Evolutionary conservation across 495 filamentous ascomycete genomes (phyloP), one percentile per base, ranked within the genome.

Genomic region (Hypoxylon rickii): DNA sequence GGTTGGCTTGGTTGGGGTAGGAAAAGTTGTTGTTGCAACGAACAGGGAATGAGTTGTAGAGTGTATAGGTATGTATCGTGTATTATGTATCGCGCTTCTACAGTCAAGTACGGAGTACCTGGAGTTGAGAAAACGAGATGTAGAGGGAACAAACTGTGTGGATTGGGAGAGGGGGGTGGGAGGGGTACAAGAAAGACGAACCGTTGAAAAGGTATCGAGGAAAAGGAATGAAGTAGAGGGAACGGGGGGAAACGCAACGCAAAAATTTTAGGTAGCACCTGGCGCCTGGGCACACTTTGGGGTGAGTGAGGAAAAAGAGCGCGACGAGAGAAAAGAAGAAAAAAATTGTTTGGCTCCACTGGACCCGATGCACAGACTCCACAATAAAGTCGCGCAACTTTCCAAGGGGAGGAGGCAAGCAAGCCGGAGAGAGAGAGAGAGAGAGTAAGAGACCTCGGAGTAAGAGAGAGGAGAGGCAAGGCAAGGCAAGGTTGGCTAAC

Each of bases 91-190:
- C 46, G 47, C 39, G 36, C 36, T 55, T 52, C 47, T 29, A 41
- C 6, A 22, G 19, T 32, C 21, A 62, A 44, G 58, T 62, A 57
- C 51, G 58, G 38, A 57, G 58, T 62, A 62, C 58, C 36, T 62
- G 39, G 37, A 18, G 32, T n/a, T 20, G 31, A 48, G 41, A 51
- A 62, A 48, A 38, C 47, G 48, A 51, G 47, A 62, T 34, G 58
- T 62, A 62, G 58, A 62, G 52, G 58, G 58, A 56, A 56, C 58
- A 57, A 62, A 62, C 46, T 56, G 48, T 55, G 58, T 51, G 52
- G 58, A 52, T 47, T 24, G 43, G 58, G 52, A 10, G 52, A 39
- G 52, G 58, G 58, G 58, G 34, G 43, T 51, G 52, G 24, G 52
- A 39, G 52, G 58, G 58, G 58, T 55, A 44, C 45, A 55, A 40